A percentile compares a stretch with the other conserved stretches of the same genome.
phyloP scores from a whole-genome alignment of 495 filamentous ascomycete species.

The Penicillium ochrochloron region DNA sequence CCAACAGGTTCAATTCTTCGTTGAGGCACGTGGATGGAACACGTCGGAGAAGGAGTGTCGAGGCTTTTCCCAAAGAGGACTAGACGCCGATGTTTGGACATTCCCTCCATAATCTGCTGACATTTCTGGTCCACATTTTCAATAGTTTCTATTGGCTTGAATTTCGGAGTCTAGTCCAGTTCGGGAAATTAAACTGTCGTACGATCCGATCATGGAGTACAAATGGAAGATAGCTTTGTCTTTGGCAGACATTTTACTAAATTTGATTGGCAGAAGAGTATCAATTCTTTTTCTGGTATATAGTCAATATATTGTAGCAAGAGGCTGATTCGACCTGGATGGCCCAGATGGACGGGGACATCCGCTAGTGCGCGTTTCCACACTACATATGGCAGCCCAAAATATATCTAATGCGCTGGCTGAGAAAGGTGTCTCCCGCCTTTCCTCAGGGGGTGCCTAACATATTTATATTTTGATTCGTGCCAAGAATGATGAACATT shows the following conservation, averaged over 20 bases:
- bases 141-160: not conserved
- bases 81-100: constrained; percentile 29
- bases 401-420: not conserved
- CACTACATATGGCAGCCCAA: not conserved
- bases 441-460: not conserved
- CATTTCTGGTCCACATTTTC: not conserved
- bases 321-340: not conserved
- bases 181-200: constrained; percentile 17
- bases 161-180: constrained; percentile 36
- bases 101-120: constrained; percentile 5
- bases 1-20: not conserved
- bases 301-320: not conserved
- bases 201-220: constrained; percentile 1
- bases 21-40: constrained; percentile 6
- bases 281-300: not conserved
- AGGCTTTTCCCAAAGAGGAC: constrained; percentile 20
- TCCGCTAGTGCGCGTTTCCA: not conserved
- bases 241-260: not conserved
- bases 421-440: not conserved
- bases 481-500: not conserved
- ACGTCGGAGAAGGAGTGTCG: not conserved
- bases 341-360: not conserved
- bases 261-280: not conserved
- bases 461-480: not conserved
- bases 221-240: too few species aligned